Evolutionary conservation across 306 rosid species (phyloP), one percentile per base, ranked within the genome.

Genomic region (Cucurbita pepo): DNA sequence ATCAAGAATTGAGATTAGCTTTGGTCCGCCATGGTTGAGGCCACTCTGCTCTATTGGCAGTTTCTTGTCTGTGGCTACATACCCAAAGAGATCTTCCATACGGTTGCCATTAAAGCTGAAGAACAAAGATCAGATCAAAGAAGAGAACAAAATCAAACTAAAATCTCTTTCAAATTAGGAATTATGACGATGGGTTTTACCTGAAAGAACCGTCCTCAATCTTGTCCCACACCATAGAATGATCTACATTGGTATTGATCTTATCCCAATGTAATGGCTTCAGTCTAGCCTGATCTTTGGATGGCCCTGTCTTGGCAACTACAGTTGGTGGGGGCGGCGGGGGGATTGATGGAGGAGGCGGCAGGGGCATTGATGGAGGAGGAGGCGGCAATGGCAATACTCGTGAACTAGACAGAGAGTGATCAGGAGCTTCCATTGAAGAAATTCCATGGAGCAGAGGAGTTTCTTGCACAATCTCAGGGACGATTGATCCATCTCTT

Each of bases 201-300:
- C 91, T 41, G 77, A 90, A 87, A 73, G 96, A 88, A 22, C 96
- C 96, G 0, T 56, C 85, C 91, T 63, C 83, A 79, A 81, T 84
- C 85, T 85, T 84, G 81, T 91, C 89, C 96, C 96, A 88, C 58
- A 88, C 97, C 66, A 87, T 85, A 53, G 92, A 84, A 77, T 85
- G 98, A 81, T 90, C 93, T 76, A 79, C 92, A 75, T 79, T 86
- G 5, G 96, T 90, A 44, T 61, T 78, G 59, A 90, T 96, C 83
- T 92, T 92, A 81, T 92, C 98, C 98, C 98, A 90, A 61, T 88
- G 96, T 64, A 92, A 81, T 47, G 96, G 96, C 82, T 90, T 92
- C 76, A 90, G 77, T 87, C 77, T 90, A 44, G 50, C 41, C n/a
- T 73, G 38, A 73, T 58, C 63, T 44, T 58, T 45, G 19, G 73